Evolutionary conservation across 805 yeast genomes (phyloP), one percentile per base, ranked within the genome.

Genomic region (Kazachstania kunashirensis): DNA sequence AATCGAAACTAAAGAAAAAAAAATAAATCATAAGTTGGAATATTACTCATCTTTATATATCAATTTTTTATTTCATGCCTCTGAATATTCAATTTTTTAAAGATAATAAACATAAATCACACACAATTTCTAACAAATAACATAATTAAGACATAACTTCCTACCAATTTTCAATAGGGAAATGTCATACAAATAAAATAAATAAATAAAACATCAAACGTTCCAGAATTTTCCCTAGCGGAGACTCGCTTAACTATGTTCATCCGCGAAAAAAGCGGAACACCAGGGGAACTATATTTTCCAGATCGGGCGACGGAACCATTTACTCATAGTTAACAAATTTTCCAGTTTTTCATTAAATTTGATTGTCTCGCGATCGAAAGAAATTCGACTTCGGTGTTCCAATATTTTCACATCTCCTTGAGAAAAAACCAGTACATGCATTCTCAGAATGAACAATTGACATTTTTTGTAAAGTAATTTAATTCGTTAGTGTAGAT

Each of bases 401-500:
- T 51, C 60, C 58, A 48, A 40, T 34, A 36, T 41, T 49, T 55
- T 53, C 60, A 38, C 60, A 42, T 31, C 14, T 11, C 29, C 27
- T 36, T 21, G 56, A 45, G 54, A 52, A 51, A 38, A 9, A 11
- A 14, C n/a, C 18, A 15, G 41, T 7, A 34, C 38, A 30, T 11
- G 13, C 33, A 30, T 30, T 19, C 33, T 30, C 24, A 30, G 33
- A 30, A 30, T 20, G 33, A 19, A 20, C 23, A 20, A 20, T 20
- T 10, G 6, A 20, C 10, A n/a, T n/a, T n/a, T n/a, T n/a, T n/a
- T n/a, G n/a, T n/a, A n/a, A n/a, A n/a, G n/a, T n/a, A n/a, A n/a
- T n/a, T n/a, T n/a, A n/a, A n/a, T n/a, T n/a, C n/a, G n/a, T n/a
- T n/a, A n/a, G n/a, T n/a, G n/a, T n/a, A n/a, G n/a, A n/a, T n/a